These are phyloP conservation scores for Mycena alexandri DNA, from an alignment of 768 basidiomycete species.

Conservation along the genomic window DNA sequence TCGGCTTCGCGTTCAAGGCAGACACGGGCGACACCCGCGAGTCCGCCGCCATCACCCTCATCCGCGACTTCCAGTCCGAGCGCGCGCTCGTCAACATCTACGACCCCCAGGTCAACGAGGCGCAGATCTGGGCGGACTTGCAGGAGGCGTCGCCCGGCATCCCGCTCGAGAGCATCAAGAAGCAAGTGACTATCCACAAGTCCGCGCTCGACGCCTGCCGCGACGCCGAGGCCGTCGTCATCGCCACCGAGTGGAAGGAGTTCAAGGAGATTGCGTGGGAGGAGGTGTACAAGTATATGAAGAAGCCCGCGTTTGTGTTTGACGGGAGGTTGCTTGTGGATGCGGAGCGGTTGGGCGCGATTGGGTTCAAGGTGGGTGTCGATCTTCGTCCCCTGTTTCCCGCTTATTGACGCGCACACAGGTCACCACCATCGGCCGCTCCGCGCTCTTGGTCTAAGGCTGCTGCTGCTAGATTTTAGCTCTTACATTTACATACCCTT, in stretches of 20 bases:
- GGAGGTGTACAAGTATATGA: conserved; percentile 87
- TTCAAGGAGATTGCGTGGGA: conserved; percentile 95
- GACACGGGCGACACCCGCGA: conserved; percentile 99
- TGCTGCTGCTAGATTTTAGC: background rate
- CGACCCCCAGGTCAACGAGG: conserved; percentile 88
- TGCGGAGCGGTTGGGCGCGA: conserved; percentile 79
- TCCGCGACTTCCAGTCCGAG: conserved; percentile 94
- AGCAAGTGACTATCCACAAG: conserved; percentile 82
- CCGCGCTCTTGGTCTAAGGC: background rate
- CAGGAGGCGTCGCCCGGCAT: conserved; percentile 74
- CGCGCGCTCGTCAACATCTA: conserved; percentile 89
- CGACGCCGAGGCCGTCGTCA: conserved; percentile 91
- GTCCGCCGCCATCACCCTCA: conserved; percentile 93
- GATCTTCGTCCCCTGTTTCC: background rate
- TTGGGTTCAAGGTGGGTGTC: conserved; percentile 85
- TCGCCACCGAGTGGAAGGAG: conserved; percentile 98
- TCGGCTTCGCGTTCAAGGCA: conserved; percentile 99
- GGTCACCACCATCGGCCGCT: conserved; percentile 72
- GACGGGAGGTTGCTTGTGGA: conserved; percentile 93
- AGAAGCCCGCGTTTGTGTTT: conserved; percentile 98
- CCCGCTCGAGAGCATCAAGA: conserved; percentile 80
- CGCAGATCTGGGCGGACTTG: conserved; percentile 91
- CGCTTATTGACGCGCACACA: conserved; percentile 38
- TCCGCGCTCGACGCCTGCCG: conserved; percentile 91
- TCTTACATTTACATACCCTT: background rate